phyloP scores from a whole-genome alignment of 2,329 filamentous ascomycete species.

The Incumbomyces lentus region DNA sequence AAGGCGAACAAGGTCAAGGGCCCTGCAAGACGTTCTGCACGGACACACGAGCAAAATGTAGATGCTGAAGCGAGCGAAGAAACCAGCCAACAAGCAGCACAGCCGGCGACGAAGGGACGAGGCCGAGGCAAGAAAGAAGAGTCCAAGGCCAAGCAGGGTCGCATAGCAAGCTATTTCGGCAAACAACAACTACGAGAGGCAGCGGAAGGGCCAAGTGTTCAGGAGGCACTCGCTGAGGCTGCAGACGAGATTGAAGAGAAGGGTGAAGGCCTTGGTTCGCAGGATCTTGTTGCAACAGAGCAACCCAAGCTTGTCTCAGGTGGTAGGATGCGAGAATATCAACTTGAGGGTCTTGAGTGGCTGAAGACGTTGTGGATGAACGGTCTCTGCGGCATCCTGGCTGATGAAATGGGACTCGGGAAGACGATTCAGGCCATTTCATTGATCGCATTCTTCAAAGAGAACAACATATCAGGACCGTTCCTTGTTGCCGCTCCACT shows the following conservation, averaged over 20 bases:
- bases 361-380: conserved; percentile 75
- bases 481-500: conserved; percentile 84
- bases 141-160: conserved; percentile 23
- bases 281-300: conserved; percentile 65
- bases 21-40: conserved; percentile 15
- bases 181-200: conserved; percentile 48
- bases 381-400: conserved; percentile 80
- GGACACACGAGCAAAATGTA: conserved; percentile 5
- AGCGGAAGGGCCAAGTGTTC: conserved; percentile 42
- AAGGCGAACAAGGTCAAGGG: conserved; percentile 22
- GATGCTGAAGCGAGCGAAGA: conserved; percentile 23
- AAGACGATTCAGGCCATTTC: conserved; percentile 91
- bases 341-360: conserved; percentile 91
- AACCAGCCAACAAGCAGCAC: conserved; percentile 21
- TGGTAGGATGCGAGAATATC: conserved; percentile 87
- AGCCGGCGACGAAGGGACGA: conserved; percentile 11
- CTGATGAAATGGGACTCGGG: conserved; percentile 88
- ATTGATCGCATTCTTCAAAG: conserved; percentile 73
- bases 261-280: conserved; percentile 50
- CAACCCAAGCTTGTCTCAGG: conserved; percentile 79
- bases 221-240: conserved; percentile 49
- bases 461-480: conserved; percentile 78
- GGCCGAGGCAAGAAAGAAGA: conserved; percentile 24
- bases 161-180: conserved; percentile 51
- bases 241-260: conserved; percentile 49